A percentile compares a stretch with the other conserved stretches of the same genome.
phyloP scores from a whole-genome alignment of 495 filamentous ascomycete genomes.

The Umbilicaria muhlenbergii region DNA sequence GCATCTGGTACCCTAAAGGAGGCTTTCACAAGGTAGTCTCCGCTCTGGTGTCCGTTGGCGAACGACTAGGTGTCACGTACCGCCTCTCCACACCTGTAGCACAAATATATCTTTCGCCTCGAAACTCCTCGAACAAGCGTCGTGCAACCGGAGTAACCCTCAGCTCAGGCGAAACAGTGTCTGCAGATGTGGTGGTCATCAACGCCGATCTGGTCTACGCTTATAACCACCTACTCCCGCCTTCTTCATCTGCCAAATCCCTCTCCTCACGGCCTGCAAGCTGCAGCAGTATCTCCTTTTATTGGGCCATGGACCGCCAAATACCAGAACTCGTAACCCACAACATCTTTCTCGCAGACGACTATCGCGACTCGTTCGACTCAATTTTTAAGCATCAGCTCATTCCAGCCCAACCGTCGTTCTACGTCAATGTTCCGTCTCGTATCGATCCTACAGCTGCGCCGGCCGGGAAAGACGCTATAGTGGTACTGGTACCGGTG shows the following conservation, averaged over 20 bases:
- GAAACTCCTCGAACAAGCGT: constrained; percentile 16
- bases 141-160: constrained; percentile 39
- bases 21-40: constrained; percentile 48
- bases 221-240: constrained; percentile 46
- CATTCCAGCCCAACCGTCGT: constrained; percentile 46
- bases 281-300: constrained; percentile 60
- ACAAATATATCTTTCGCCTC: constrained; percentile 25
- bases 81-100: constrained; percentile 35
- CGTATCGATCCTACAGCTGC: constrained; percentile 49
- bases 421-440: constrained; percentile 59
- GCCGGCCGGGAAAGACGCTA: constrained; percentile 39
- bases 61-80: constrained; percentile 39
- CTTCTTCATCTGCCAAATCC: constrained; percentile 25
- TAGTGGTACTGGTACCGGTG: constrained; percentile 52
- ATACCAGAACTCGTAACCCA: constrained; percentile 46
- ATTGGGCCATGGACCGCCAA: constrained; percentile 44
- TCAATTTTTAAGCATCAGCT: constrained; percentile 50
- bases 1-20: constrained; percentile 57
- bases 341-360: constrained; percentile 59
- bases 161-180: constrained; percentile 30
- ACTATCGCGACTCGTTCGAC: constrained; percentile 54
- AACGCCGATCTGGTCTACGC: constrained; percentile 59
- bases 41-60: constrained; percentile 37
- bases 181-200: constrained; percentile 45
- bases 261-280: constrained; percentile 34